phyloP scores from a whole-genome alignment of 176 grass and related monocot genomes.

The Zea mays region Zm-B73-REFERENCE-NAM-5.0 NC_050099.1:225218001-225218500 shows the following conservation, averaged over 20 bases:
- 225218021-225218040: constrained; percentile 42
- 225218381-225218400: constrained; percentile 39
- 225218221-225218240: constrained; percentile 48
- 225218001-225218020: constrained; percentile 28
- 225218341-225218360: constrained; percentile 45
- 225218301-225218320: constrained; percentile 36
- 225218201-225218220: constrained; percentile 11
- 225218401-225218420: constrained; percentile 29
- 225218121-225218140: constrained; percentile 43
- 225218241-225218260: constrained; percentile 62
- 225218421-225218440: constrained; percentile 43
- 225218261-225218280: constrained; percentile 67
- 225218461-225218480: constrained; percentile 64
- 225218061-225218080: constrained; percentile 42
- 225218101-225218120: constrained; percentile 51
- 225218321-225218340: constrained; percentile 16
- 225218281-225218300: constrained; percentile 52
- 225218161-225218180: constrained; percentile 30
- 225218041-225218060: constrained; percentile 32
- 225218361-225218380: constrained; percentile 35
- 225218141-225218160: constrained; percentile 36
- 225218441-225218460: constrained; percentile 57
- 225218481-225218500: constrained; percentile 42
- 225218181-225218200: constrained; percentile 47
- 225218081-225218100: constrained; percentile 28